Percentiles rank a stretch among this genome's conserved stretches.
Evolutionary conservation across 164 flowering plant genomes (phyloP).

Genomic region (Vitis rupestris): DNA sequence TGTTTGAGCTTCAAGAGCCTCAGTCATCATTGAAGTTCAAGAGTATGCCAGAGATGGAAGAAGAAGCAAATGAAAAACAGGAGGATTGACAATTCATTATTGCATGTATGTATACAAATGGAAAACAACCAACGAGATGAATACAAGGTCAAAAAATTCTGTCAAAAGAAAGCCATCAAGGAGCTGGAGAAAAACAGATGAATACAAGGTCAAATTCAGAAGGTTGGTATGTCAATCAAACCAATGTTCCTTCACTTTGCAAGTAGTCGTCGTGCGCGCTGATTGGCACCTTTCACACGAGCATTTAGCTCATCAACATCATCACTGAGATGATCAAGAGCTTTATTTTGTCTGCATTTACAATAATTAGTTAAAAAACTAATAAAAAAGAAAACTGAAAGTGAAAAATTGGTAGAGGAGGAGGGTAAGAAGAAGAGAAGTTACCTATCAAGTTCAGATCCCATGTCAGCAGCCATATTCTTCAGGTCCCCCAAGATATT

Average conservation of each 20-base stretch:
- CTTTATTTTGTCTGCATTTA: slow-evolving; percentile 61
- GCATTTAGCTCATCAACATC: slow-evolving; percentile 58
- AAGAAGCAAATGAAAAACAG: not conserved
- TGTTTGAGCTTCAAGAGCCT: too few species aligned
- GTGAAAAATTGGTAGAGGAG: too few species aligned
- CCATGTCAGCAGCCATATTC: slow-evolving; percentile 88
- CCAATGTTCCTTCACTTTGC: slow-evolving; percentile 22
- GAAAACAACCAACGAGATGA: not conserved
- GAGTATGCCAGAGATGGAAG: not conserved
- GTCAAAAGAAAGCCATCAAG: not conserved
- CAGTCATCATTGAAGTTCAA: too few species aligned
- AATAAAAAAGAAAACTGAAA: too few species aligned
- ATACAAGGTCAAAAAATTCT: not conserved
- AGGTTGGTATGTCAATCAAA: not conserved
- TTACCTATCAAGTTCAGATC: slow-evolving; percentile 70
- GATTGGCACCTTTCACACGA: slow-evolving; percentile 65
- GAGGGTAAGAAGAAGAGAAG: not conserved
- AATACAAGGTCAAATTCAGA: too few species aligned
- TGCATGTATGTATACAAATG: not conserved
- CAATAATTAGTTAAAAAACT: not conserved
- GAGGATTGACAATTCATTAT: not conserved
- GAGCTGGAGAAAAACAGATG: not conserved
- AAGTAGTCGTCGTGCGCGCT: slow-evolving; percentile 43
- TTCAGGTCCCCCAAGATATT: slow-evolving; percentile 72
- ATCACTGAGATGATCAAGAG: slow-evolving; percentile 45